A percentile compares a stretch with the other conserved stretches of the same genome.
Conservation (phyloP, 441 rosid species). For the Corymbia citriodora region DNA sequence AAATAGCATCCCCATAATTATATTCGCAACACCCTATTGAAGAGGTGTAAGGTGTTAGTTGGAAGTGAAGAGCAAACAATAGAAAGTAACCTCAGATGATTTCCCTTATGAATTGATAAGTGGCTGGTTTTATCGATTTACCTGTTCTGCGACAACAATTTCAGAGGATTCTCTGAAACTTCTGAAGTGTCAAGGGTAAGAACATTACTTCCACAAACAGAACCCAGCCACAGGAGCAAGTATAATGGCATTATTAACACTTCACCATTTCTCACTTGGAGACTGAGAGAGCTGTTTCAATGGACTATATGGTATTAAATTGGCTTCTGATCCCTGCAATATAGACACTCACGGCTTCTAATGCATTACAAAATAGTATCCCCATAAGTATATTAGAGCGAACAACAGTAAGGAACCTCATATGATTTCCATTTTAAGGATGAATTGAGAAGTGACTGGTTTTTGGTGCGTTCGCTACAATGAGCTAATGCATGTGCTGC, state of each 20-base stretch:
- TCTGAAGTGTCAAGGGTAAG: constrained; percentile 30
- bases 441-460: constrained; percentile 20
- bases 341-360: not conserved
- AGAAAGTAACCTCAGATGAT: constrained; percentile 44
- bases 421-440: constrained; percentile 40
- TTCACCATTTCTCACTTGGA: too few species aligned
- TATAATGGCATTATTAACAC: too few species aligned
- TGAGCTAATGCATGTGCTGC: constrained; percentile 17
- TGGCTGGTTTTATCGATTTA: constrained; percentile 21
- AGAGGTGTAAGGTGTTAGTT: not conserved
- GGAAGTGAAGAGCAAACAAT: not conserved
- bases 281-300: too few species aligned
- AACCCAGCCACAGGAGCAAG: not conserved
- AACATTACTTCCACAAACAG: not conserved
- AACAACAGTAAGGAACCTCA: constrained; percentile 40
- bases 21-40: too few species aligned
- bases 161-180: constrained; percentile 27
- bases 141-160: constrained; percentile 43
- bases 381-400: not conserved
- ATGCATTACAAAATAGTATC: not conserved
- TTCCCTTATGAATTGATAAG: constrained; percentile 50
- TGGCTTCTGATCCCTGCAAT: constrained; percentile 5
- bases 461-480: constrained; percentile 26
- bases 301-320: too few species aligned
- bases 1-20: not conserved